These are phyloP conservation scores for Alternaria postmessia DNA, from an alignment of 2,329 filamentous ascomycete species.

Conservation along the genomic window DNA sequence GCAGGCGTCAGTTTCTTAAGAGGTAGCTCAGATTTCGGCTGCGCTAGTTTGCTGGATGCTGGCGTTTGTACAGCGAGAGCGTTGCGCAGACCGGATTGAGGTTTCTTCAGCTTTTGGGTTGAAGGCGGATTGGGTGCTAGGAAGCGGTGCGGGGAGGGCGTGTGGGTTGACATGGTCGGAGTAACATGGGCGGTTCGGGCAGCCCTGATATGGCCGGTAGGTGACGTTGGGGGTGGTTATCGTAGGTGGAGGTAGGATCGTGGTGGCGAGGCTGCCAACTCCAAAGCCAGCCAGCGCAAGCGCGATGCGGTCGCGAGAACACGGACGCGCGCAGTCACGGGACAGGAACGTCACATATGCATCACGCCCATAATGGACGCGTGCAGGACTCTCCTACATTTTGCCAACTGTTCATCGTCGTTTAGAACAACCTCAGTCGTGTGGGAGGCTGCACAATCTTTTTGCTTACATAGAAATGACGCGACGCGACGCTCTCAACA, in stretches of 20 bases:
- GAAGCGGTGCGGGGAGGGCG: conserved; percentile 48
- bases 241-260: conserved; percentile 7
- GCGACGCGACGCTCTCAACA: neutral
- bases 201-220: neutral
- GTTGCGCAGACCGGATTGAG: conserved; percentile 36
- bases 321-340: conserved; percentile 27
- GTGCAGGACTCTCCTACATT: neutral
- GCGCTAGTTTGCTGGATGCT: neutral
- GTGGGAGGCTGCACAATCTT: neutral
- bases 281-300: neutral
- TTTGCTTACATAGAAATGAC: neutral
- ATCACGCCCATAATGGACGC: neutral
- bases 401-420: neutral
- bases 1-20: conserved; percentile 37
- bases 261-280: neutral
- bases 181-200: conserved; percentile 4
- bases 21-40: conserved; percentile 4
- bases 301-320: conserved; percentile 13
- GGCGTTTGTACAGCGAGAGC: conserved; percentile 24
- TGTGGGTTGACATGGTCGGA: conserved; percentile 35
- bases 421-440: neutral
- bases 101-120: conserved; percentile 31
- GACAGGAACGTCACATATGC: neutral
- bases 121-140: conserved; percentile 29
- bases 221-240: neutral